These are phyloP conservation scores for Cardiosporidium cionae DNA, from an alignment of 169 alveolate species.

Conservation along the genomic window DNA sequence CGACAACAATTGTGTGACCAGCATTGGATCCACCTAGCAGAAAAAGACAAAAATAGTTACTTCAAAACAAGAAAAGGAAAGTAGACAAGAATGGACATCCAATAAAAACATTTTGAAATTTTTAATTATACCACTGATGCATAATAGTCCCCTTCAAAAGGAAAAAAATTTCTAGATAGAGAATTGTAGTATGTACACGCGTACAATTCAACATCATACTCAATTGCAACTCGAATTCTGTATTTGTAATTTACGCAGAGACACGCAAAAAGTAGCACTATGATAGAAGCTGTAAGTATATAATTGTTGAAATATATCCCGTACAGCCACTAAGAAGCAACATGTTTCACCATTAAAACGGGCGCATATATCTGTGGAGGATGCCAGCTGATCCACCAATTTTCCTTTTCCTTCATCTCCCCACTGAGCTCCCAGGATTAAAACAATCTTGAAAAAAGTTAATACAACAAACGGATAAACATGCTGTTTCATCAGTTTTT, in stretches of 20 bases:
- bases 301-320: too few species aligned
- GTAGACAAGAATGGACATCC: neutral
- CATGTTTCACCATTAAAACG: constrained; percentile 82
- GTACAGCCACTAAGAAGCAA: too few species aligned
- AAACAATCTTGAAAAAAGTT: too few species aligned
- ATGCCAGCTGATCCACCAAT: constrained; percentile 80
- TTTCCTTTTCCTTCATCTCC: constrained; percentile 98
- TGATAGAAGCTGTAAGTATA: too few species aligned
- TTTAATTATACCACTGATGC: neutral
- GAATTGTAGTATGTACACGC: too few species aligned
- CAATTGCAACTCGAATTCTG: too few species aligned
- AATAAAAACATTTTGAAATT: neutral
- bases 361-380: constrained; percentile 71
- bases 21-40: constrained; percentile 20
- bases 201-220: too few species aligned
- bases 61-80: neutral
- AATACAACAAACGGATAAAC: too few species aligned
- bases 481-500: too few species aligned
- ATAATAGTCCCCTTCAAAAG: neutral
- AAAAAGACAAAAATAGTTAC: neutral
- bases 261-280: too few species aligned
- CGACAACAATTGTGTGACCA: constrained; percentile 22
- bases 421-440: constrained; percentile 88
- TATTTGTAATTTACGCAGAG: too few species aligned
- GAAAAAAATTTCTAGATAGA: neutral